Evolutionary conservation across 1,284 basidiomycete species (phyloP).

Genomic region (Malassezia slooffiae): DNA sequence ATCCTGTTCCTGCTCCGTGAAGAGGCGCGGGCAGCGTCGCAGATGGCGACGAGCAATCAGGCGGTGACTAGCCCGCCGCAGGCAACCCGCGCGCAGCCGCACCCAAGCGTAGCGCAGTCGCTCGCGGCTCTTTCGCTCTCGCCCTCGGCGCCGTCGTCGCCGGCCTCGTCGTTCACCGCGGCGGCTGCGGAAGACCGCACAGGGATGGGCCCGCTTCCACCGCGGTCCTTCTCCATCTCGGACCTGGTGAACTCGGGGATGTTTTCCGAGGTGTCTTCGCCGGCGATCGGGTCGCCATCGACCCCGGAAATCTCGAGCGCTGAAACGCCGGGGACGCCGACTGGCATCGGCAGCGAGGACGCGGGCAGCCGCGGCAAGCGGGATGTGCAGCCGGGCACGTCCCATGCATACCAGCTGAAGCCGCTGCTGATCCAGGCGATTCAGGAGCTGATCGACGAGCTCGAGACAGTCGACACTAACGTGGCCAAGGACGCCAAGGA

Average conservation of each 20-base stretch:
- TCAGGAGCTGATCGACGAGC: constrained; percentile 72
- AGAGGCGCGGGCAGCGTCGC: constrained; percentile 51
- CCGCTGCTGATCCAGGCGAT: constrained; percentile 49
- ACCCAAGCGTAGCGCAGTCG: constrained; percentile 17
- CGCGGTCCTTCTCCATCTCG: constrained; percentile 33
- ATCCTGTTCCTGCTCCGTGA: constrained; percentile 84
- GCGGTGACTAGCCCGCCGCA: neutral
- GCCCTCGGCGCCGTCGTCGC: constrained; percentile 13
- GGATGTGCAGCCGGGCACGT: neutral
- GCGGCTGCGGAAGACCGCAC: no score
- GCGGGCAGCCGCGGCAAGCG: no score
- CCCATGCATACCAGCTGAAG: constrained; percentile 42
- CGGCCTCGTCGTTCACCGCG: constrained; percentile 13
- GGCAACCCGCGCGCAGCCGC: constrained; percentile 5
- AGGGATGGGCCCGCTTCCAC: no score
- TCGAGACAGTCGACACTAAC: constrained; percentile 89
- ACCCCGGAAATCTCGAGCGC: no score
- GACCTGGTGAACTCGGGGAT: constrained; percentile 22
- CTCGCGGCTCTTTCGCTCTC: constrained; percentile 20
- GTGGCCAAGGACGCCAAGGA: constrained; percentile 87
- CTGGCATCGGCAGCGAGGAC: no score
- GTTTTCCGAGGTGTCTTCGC: no score
- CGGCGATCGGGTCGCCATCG: no score
- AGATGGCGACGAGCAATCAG: constrained; percentile 1
- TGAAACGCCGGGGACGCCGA: no score